Conservation (phyloP, 1,284 basidiomycete species). For the Ustilago sp. region DNA sequence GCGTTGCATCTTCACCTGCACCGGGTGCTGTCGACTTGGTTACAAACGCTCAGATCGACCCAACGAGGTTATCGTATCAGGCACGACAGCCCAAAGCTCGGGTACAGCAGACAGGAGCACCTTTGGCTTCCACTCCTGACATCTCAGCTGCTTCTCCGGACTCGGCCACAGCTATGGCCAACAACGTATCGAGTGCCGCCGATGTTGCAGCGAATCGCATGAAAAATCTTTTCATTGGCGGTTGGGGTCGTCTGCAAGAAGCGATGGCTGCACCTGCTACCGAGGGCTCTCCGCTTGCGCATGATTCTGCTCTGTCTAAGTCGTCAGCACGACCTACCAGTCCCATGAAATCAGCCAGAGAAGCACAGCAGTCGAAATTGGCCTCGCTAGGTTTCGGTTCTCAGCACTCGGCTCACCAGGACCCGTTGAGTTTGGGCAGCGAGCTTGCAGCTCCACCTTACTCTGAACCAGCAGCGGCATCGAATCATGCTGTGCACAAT, state of each 20-base stretch:
- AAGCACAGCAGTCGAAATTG: background rate
- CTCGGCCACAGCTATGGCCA: conserved; percentile 21
- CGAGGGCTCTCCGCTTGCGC: conserved; percentile 6
- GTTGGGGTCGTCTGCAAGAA: conserved; percentile 55
- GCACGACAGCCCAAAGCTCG: conserved; percentile 29
- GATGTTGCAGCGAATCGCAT: conserved; percentile 45
- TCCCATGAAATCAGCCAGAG: conserved; percentile 8
- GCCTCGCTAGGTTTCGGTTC: background rate
- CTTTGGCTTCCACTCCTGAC: conserved; percentile 1
- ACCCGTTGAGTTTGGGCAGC: background rate
- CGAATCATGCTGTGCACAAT: conserved; percentile 22
- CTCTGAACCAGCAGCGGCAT: background rate
- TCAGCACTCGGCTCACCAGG: background rate
- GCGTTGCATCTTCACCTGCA: conserved; percentile 16
- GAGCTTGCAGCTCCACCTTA: background rate
- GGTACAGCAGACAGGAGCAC: conserved; percentile 3
- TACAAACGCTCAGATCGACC: conserved; percentile 28
- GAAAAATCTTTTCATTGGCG: conserved; percentile 57
- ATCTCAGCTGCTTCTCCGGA: conserved; percentile 9
- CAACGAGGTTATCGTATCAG: conserved; percentile 25
- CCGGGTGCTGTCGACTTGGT: conserved; percentile 36
- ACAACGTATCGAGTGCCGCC: conserved; percentile 33
- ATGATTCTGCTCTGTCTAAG: background rate
- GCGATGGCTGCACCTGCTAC: conserved; percentile 45
- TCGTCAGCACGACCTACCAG: conserved; percentile 12